These are phyloP conservation scores for Rhododendron henanense DNA, from an alignment of 148 eudicot species.

Conservation along the genomic window DNA sequence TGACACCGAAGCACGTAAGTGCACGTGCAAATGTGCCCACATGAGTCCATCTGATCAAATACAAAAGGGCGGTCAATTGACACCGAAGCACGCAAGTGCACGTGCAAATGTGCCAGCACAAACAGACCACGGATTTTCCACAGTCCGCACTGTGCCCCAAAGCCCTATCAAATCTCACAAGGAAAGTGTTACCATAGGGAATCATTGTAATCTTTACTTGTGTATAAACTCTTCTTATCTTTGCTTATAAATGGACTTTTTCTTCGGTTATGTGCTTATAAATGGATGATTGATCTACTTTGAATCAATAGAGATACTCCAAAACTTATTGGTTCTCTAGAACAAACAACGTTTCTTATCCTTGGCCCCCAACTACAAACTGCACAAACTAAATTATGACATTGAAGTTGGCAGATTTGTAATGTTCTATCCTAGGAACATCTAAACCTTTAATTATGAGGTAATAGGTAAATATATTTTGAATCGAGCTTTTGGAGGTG, in stretches of 20 bases:
- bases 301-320: not conserved
- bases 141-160: not conserved
- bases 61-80: not conserved
- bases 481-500: not conserved
- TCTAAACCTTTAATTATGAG: not conserved
- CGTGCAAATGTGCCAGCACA: not conserved
- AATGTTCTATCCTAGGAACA: not conserved
- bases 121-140: not conserved
- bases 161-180: not conserved
- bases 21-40: too few relatives aligned
- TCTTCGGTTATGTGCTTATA: not conserved
- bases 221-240: not conserved
- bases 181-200: not conserved
- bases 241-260: not conserved
- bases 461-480: not conserved
- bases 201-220: not conserved
- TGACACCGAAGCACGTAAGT: too few relatives aligned
- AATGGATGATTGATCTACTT: not conserved
- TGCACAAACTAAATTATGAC: not conserved
- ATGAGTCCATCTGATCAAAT: conserved; percentile 21
- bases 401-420: not conserved
- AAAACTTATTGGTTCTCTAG: not conserved
- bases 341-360: not conserved
- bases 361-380: not conserved
- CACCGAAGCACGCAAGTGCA: not conserved